Evolutionary conservation across 352 stramenopile genomes (phyloP).

Genomic region (Globisporangium cederbergense): DNA sequence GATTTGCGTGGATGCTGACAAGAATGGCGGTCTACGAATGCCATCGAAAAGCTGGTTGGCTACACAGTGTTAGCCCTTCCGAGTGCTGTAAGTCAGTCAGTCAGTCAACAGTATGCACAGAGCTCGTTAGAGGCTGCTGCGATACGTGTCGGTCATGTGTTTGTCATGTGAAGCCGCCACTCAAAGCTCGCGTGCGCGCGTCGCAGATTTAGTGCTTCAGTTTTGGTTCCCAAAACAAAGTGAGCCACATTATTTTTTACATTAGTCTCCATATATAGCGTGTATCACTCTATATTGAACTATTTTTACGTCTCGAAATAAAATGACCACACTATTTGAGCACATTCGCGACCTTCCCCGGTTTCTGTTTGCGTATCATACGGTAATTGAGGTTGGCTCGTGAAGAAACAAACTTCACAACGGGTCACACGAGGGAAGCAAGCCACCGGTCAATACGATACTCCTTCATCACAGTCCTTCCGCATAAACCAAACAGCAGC

Average conservation of each 20-base stretch:
- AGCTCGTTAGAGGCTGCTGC: conserved; percentile 1
- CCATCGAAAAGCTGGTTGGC: background rate
- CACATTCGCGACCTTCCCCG: background rate
- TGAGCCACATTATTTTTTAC: background rate
- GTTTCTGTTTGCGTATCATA: conserved; percentile 20
- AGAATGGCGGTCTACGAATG: background rate
- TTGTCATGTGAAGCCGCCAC: background rate
- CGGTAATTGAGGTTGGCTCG: conserved; percentile 7
- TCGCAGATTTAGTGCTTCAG: conserved; percentile 1
- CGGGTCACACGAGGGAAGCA: background rate
- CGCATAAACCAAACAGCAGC: background rate
- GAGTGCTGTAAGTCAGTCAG: background rate
- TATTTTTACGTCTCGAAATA: background rate
- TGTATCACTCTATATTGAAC: background rate
- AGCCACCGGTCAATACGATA: background rate
- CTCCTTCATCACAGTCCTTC: background rate
- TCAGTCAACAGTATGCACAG: no score
- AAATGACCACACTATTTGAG: background rate
- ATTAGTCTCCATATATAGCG: background rate
- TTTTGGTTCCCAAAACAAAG: background rate
- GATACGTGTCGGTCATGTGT: conserved; percentile 5
- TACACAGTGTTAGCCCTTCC: background rate
- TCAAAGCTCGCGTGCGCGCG: background rate
- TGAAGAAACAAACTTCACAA: background rate
- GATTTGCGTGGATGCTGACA: background rate